Base-by-base conservation (phyloP, 805 yeast genomes). In the Starmerella stigmatis region DNA sequence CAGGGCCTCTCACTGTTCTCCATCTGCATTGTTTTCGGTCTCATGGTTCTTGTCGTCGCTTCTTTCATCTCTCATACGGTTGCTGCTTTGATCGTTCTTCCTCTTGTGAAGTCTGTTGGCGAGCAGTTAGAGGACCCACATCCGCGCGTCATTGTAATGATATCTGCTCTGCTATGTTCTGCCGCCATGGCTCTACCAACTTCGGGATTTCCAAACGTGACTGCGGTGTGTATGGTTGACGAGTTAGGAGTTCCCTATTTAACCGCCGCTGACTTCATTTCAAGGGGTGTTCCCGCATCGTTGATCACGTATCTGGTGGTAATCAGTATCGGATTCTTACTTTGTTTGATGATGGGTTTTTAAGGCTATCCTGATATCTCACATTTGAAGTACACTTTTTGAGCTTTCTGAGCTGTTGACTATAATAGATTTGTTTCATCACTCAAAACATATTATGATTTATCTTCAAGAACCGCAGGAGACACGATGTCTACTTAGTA, bases 101-200 rank as follows among this genome's bases (percentile, higher is more conserved):
- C 98, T 9, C 69, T 92, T 49, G 88, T 92, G 57, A 78, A 83
- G 16, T 92, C 88, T 58, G 80, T 92, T 46, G 98, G 97, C n/a
- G 69, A 76, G 32, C 67, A 70, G 17, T 55, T 67, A 56, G 61
- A 51, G 2, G 60, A 59, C 23, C 92, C 94, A 15, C 96, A 85
- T 63, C 94, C 97, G 28, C 73, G 86, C 51, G 60, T 89, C 37
- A 67, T 92, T 54, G 81, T 92, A 38, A 73, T 76, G 78, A 64
- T 69, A 4, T 64, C 78, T 3, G 76, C 80, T 0, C 58, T 76
- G 44, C 67, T 92, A 50, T 85, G 96, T 57, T 89, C 97, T 0
- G 79, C 83, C 29, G 98, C 97, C 2, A 92, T 92, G 97, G 97
- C 96, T 1, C 68, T 92, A 44, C 97, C 98, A 23, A 92, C 97